Evolutionary conservation across 1,284 basidiomycete genomes (phyloP), one percentile per base, ranked within the genome.

Genomic region (Tilletiopsis washingtonensis): DNA sequence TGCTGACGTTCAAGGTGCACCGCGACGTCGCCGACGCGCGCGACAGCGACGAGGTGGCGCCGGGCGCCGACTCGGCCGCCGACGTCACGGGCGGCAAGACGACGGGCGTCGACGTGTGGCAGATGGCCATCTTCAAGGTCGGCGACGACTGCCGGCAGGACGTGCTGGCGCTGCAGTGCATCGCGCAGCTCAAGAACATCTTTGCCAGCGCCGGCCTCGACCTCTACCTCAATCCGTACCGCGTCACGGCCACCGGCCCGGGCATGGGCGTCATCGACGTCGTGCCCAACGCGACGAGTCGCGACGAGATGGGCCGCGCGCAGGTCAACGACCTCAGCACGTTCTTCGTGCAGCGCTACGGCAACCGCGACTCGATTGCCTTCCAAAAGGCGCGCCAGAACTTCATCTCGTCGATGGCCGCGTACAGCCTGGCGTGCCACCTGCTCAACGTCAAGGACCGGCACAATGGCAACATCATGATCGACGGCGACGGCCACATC

Each of bases 201-300:
- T 99, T 93, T 76, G 86, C 81, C 12, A 70, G 70, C 53, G 82
- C 93, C 46, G 94, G 94, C 1, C 77, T 99, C 49, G 88, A 85
- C 17, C 77, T 97, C 25, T 97, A 98, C 68, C 80, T 99, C 23
- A 93, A 84, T 74, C 94, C 94, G 0, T 99, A 99, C 73, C 83
- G 93, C 42, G 94, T 99, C 14, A 96, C 91, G 5, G 93, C 94
- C 1, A 98, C 94, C 2, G 91, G 83, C 9, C 91, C 94, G 3
- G 94, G 94, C 85, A 94, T 91, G 60, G 94, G 94, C 53, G 90
- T 99, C 40, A 98, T 99, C 60, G 94, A 99, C 64, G 94, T 98
- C 26, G 91, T 99, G 2, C 93, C 94, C 2, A 93, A 98, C 67
- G 84, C 94, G 0, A 99, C 94, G 0, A 97, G 93, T 5, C 83